Evolutionary conservation across 2,329 filamentous ascomycete genomes (phyloP), one percentile per base, ranked within the genome.

Genomic region (Niveomyces coronatus): DNA sequence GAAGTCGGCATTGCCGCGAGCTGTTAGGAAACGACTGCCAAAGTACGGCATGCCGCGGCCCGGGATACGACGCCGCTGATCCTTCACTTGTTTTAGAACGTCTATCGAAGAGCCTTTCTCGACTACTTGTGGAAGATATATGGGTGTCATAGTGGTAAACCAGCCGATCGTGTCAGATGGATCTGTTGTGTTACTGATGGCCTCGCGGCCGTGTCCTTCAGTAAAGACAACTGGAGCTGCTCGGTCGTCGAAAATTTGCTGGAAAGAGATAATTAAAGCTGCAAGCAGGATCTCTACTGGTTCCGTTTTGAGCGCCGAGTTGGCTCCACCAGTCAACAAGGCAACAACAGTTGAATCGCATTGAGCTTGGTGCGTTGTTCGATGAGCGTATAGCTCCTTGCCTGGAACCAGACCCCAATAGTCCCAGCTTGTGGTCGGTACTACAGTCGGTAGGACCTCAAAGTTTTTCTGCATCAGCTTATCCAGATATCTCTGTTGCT

Each of bases 111-210:
- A 20, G n/a, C n/a, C n/a, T n/a, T n/a, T n/a, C n/a, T n/a, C n/a
- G n/a, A n/a, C n/a, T n/a, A n/a, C n/a, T n/a, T n/a, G n/a, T n/a
- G n/a, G n/a, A 3, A 54, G 13, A 0, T 45, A 47, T 0, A 63
- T 28, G 0, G 64, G 64, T 13, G 49, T 55, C 10, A 67, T 50
- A 0, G 61, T 62, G 1, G 65, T 67, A 39, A 68, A 68, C 64
- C 64, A 68, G 4, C 65, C 65, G 1, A 68, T 58, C 0, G 61
- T 66, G 1, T 51, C 43, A 0, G 63, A 60, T 2, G 61, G 44
- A 34, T 67, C 57, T 8, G 62, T 44, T 1, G 30, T 20, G 3
- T 47, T 20, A 17, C 53, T 49, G 50, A 53, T 58, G 1, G 56
- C 42, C 22, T 67, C 63, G 7, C 65, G 53, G 2, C 64, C 65